Evolutionary conservation across 176 grass and related monocot species (phyloP).

Genomic region (Triticum aestivum): DNA sequence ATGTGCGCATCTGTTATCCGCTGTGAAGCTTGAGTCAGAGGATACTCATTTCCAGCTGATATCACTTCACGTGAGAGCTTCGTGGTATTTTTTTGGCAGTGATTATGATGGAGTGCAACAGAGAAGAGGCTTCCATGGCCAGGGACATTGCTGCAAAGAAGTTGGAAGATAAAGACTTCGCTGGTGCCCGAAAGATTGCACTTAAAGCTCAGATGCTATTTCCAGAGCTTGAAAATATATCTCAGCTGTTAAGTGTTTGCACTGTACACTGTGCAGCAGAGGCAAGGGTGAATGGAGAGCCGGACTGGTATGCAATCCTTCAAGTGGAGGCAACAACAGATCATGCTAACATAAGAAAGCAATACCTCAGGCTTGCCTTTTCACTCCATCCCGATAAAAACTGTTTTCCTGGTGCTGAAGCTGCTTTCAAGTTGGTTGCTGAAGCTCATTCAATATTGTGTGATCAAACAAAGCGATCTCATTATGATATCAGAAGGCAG

Average conservation of each 20-base stretch:
- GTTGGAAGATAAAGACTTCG: conserved; percentile 68
- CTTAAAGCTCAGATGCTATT: conserved; percentile 79
- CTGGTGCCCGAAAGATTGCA: conserved; percentile 62
- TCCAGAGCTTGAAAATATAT: conserved; percentile 76
- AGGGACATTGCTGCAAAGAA: conserved; percentile 70
- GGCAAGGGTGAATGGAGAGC: conserved; percentile 45
- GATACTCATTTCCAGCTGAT: conserved; percentile 17
- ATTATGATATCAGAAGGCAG: conserved; percentile 70
- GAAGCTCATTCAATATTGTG: conserved; percentile 74
- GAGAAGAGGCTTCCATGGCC: conserved; percentile 75
- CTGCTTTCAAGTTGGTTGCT: conserved; percentile 85
- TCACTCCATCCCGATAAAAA: conserved; percentile 98
- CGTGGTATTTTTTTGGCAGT: neutral
- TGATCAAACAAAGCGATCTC: conserved; percentile 48
- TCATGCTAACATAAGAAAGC: conserved; percentile 70
- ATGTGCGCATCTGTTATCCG: neutral
- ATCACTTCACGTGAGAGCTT: conserved; percentile 25
- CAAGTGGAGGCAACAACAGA: conserved; percentile 62
- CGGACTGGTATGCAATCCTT: conserved; percentile 72
- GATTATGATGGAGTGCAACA: conserved; percentile 60
- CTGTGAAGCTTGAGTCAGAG: neutral
- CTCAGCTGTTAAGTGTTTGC: conserved; percentile 69
- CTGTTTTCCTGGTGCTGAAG: conserved; percentile 74
- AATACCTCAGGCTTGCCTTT: conserved; percentile 79
- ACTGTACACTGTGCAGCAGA: conserved; percentile 77